phyloP scores from a whole-genome alignment of 1,139 yeast genomes.

The Suhomyces panamericanus region DNA sequence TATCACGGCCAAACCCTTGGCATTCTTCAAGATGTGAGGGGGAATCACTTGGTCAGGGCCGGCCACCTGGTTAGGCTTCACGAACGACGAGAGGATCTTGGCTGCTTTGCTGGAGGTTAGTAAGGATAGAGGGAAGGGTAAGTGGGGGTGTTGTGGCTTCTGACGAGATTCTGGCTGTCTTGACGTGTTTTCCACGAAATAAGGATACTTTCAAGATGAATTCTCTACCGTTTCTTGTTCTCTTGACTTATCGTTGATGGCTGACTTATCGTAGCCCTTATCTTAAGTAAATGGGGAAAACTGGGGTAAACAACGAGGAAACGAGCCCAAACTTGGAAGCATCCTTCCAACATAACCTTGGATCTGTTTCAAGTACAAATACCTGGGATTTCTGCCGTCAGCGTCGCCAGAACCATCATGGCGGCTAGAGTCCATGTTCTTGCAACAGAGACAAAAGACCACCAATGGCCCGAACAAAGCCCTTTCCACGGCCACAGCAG shows the following conservation, averaged over 20 bases:
- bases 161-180: too few relatives aligned
- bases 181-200: not conserved
- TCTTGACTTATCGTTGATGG: too few relatives aligned
- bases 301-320: too few relatives aligned
- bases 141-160: too few relatives aligned
- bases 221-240: too few relatives aligned
- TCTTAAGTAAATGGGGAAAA: too few relatives aligned
- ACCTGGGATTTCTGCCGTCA: too few relatives aligned
- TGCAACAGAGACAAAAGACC: not conserved
- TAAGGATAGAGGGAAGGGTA: not conserved
- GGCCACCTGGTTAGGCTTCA: conserved; percentile 92
- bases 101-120: conserved; percentile 76
- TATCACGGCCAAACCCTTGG: conserved; percentile 87
- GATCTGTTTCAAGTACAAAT: not conserved
- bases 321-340: too few relatives aligned
- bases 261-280: too few relatives aligned
- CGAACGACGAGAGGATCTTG: conserved; percentile 80
- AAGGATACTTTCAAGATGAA: not conserved
- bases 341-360: not conserved
- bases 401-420: not conserved
- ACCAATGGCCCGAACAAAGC: too few relatives aligned
- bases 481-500: not conserved
- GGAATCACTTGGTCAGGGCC: conserved; percentile 93
- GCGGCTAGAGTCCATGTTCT: not conserved
- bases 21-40: conserved; percentile 81